Evolutionary conservation across 805 yeast species (phyloP).

Genomic region (Starmerella gropengiesseri): DNA sequence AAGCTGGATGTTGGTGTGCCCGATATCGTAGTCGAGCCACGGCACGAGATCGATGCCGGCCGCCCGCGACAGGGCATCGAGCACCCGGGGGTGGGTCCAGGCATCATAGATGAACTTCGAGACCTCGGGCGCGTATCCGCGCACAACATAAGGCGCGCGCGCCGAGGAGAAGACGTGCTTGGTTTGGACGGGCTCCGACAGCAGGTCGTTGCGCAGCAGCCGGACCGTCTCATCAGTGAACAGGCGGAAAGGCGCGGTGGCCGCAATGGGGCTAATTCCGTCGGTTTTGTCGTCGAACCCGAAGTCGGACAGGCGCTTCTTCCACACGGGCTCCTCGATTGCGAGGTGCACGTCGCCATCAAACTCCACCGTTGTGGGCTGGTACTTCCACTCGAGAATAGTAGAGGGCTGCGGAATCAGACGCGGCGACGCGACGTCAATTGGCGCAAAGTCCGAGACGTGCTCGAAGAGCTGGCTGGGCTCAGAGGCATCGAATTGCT

Average conservation of each 20-base stretch:
- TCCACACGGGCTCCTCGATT: conserved; percentile 29
- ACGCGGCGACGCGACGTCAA: conserved; percentile 3
- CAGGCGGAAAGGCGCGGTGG: conserved; percentile 48
- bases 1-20: conserved; percentile 38
- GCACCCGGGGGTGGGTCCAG: conserved; percentile 49
- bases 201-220: conserved; percentile 44
- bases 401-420: conserved; percentile 1
- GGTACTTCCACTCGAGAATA: conserved; percentile 10
- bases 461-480: conserved; percentile 5
- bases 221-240: conserved; percentile 51
- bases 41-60: conserved; percentile 48
- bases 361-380: conserved; percentile 23
- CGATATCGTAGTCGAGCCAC: conserved; percentile 50
- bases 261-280: conserved; percentile 47
- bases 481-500: not conserved
- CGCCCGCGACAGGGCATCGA: conserved; percentile 44
- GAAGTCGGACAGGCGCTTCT: conserved; percentile 40
- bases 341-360: conserved; percentile 32
- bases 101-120: conserved; percentile 46
- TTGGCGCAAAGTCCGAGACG: conserved; percentile 2
- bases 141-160: conserved; percentile 30
- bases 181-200: conserved; percentile 32
- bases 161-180: conserved; percentile 32
- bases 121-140: conserved; percentile 41
- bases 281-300: conserved; percentile 35